These are phyloP conservation scores for Tympanopsis confertula DNA, from an alignment of 2,329 filamentous ascomycete genomes.

Conservation along the genomic window DNA sequence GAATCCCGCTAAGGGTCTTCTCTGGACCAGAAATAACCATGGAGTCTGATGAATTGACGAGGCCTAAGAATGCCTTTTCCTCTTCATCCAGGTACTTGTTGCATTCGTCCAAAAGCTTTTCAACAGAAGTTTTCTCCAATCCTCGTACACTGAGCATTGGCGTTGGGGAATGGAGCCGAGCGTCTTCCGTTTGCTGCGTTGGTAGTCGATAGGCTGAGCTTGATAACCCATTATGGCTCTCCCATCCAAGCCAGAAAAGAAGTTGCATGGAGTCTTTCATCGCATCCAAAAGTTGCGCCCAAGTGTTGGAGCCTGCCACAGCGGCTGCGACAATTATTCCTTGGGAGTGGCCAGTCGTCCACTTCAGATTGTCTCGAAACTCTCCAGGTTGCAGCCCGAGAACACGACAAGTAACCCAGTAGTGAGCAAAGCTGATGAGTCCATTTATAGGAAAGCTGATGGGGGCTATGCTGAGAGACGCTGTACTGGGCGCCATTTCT, in stretches of 20 bases:
- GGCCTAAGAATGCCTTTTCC: conserved; percentile 84
- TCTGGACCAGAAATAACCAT: conserved; percentile 94
- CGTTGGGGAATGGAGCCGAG: conserved; percentile 84
- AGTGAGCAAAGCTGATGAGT: conserved; percentile 89
- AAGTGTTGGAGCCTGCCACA: conserved; percentile 79
- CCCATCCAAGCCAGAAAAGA: conserved; percentile 95
- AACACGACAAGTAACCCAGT: conserved; percentile 84
- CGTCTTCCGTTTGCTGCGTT: conserved; percentile 81
- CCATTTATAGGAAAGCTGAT: conserved; percentile 95
- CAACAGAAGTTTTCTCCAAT: conserved; percentile 73
- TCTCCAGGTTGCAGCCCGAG: conserved; percentile 82
- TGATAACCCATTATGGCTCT: conserved; percentile 94
- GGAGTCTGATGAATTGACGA: conserved; percentile 93
- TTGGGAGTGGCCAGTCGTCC: conserved; percentile 92
- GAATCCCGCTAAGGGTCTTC: conserved; percentile 90
- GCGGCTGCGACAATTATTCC: conserved; percentile 88
- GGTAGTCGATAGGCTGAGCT: conserved; percentile 85
- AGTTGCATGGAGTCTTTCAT: conserved; percentile 74
- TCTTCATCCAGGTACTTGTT: conserved; percentile 91
- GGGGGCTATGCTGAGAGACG: conserved; percentile 87
- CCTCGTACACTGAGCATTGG: conserved; percentile 98
- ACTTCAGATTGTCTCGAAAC: conserved; percentile 70
- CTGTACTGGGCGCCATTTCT: conserved; percentile 81
- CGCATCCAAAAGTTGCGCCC: conserved; percentile 80
- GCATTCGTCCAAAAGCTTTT: conserved; percentile 92